Evolutionary conservation across 805 yeast species (phyloP).

Genomic region (Saturnispora hagleri): DNA sequence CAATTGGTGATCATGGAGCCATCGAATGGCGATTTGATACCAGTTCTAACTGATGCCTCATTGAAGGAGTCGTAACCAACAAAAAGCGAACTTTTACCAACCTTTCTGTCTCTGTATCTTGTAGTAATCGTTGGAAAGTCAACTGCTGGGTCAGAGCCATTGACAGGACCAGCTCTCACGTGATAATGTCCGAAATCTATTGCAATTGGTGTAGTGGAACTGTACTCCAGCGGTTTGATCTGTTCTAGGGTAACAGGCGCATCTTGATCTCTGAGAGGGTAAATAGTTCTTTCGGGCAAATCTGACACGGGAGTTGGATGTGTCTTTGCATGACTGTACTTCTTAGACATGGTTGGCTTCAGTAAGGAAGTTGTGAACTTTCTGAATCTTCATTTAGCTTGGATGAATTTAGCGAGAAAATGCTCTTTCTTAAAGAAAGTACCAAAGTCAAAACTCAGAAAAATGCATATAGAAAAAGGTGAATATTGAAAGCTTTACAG

Average conservation of each 20-base stretch:
- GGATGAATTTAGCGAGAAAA: not conserved
- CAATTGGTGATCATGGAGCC: constrained; percentile 83
- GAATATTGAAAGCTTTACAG: not conserved
- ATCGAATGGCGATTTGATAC: constrained; percentile 75
- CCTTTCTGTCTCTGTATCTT: constrained; percentile 68
- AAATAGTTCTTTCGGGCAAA: not conserved
- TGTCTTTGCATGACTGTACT: constrained; percentile 6
- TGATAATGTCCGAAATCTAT: constrained; percentile 72
- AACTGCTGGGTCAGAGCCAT: constrained; percentile 39
- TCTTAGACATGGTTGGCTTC: not conserved
- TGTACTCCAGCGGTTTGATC: constrained; percentile 27
- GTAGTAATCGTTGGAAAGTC: constrained; percentile 63
- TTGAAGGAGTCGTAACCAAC: constrained; percentile 76
- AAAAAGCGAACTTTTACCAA: constrained; percentile 51
- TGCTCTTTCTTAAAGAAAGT: not conserved
- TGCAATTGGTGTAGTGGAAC: constrained; percentile 63
- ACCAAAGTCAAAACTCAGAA: not conserved
- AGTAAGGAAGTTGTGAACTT: not conserved
- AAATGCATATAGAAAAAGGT: not conserved
- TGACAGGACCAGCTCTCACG: constrained; percentile 52
- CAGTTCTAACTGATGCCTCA: constrained; percentile 60
- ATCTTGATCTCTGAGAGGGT: constrained; percentile 1
- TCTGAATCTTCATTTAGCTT: not conserved
- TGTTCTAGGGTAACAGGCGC: not conserved
- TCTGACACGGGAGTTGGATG: constrained; percentile 5